These are phyloP conservation scores for Aspergillus pseudotamarii DNA, from an alignment of 2,329 filamentous ascomycete genomes.

Conservation along the genomic window DNA sequence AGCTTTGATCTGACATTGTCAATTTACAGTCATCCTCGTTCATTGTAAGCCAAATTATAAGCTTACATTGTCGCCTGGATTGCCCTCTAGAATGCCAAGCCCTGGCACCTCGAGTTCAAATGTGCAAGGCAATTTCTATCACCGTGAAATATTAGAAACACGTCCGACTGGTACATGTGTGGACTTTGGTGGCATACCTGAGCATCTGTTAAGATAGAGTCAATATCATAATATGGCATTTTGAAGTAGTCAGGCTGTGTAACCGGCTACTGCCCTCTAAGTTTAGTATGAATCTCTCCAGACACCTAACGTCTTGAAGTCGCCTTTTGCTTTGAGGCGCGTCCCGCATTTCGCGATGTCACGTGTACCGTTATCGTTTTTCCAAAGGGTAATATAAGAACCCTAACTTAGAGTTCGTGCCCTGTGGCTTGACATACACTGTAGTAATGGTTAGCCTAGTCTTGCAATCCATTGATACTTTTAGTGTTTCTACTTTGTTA, in stretches of 20 bases:
- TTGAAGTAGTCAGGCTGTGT: background rate
- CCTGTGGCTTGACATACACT: too few relatives aligned
- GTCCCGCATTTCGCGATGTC: conserved; percentile 3
- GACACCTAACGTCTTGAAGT: background rate
- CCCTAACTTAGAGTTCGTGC: too few relatives aligned
- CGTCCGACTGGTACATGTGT: background rate
- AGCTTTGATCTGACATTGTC: conserved; percentile 65
- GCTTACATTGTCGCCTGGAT: conserved; percentile 62
- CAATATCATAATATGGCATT: conserved; percentile 52
- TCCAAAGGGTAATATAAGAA: background rate
- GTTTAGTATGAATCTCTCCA: background rate
- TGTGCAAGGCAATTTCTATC: conserved; percentile 89
- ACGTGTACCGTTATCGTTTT: background rate
- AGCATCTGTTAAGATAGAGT: conserved; percentile 51
- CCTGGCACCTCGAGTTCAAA: conserved; percentile 88
- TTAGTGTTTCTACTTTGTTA: background rate
- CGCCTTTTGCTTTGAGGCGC: conserved; percentile 1
- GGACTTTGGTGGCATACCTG: conserved; percentile 32
- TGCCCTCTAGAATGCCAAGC: conserved; percentile 87
- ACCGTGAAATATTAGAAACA: conserved; percentile 16
- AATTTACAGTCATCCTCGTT: background rate
- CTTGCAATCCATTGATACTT: background rate
- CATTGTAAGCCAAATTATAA: background rate
- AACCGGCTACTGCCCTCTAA: background rate
- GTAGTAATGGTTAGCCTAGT: too few relatives aligned